Base-by-base conservation (phyloP, 192 early-diverging fungal species). In the Backusella tarrabulga region DNA sequence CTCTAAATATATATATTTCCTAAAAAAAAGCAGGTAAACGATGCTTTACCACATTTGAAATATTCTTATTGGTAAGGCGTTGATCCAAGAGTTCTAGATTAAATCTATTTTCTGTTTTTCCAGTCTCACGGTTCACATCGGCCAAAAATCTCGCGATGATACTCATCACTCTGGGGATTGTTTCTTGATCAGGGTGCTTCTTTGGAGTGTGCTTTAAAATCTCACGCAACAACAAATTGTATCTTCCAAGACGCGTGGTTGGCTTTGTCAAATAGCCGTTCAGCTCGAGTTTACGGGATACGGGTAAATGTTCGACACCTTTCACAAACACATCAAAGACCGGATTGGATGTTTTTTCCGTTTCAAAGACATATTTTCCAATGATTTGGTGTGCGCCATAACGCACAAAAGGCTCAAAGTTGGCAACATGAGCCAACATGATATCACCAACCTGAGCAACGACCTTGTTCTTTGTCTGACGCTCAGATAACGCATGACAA, bases 211-310 rank as follows among this genome's bases (percentile, higher is more conserved):
- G 86, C 76, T 97, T 94, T 15, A 96, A 83, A 69, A 96, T 90
- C 3, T 91, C 93, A 66, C 89, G 87, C n/a, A 98, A 86, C 41
- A 98, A 81, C 34, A 98, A 83, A 19, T 91, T 92, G 72, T 97
- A 98, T 67, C 95, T 87, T 17, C 93, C 96, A 68, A 97, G 79
- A 21, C 95, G 90, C 7, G 95, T 93, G 0, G 93, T 93, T 19
- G 97, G 97, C 15, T 94, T 89, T 4, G 90, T 92, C 70, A 98
- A 79, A 84, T 97, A 98, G 73, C 92, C 93, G 82, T 95, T 92
- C 32, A 96, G 81, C 56, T 93, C 90, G 41, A 97, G 83, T 76
- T 94, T 95, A 44, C 95, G 88, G 75, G 90, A 92, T 80, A 93
- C 91, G 9, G 96, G 93, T 14, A 82, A 77, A 15, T 92, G 88